Conservation (phyloP, 805 yeast genomes). For the Pichia kluyveri region DNA sequence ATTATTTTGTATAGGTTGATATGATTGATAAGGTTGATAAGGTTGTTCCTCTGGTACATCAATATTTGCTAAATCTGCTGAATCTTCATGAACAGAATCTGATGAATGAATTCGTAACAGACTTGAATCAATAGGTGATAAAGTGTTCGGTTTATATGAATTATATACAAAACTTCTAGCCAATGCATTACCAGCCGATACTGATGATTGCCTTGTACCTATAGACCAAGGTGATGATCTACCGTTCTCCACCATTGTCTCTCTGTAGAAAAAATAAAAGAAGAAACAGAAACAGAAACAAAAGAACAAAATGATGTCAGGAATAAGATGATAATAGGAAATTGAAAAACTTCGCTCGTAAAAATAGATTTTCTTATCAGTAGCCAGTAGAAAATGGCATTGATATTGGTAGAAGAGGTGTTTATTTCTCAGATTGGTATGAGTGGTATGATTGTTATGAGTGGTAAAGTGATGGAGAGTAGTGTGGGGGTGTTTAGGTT, state of each 20-base stretch:
- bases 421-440: too few species aligned
- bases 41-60: slow-evolving; percentile 36
- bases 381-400: too few species aligned
- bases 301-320: too few species aligned
- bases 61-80: slow-evolving; percentile 47
- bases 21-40: background rate
- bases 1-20: background rate
- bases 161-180: slow-evolving; percentile 34
- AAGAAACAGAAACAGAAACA: background rate
- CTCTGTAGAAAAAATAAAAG: too few species aligned
- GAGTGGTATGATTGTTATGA: too few species aligned
- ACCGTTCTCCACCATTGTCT: background rate
- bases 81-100: slow-evolving; percentile 43
- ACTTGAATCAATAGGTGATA: slow-evolving; percentile 25
- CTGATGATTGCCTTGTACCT: background rate
- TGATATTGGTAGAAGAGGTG: too few species aligned
- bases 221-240: background rate
- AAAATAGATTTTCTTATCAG: too few species aligned
- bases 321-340: too few species aligned
- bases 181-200: slow-evolving; percentile 24
- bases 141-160: slow-evolving; percentile 20
- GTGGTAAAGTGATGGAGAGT: too few species aligned
- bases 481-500: too few species aligned
- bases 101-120: slow-evolving; percentile 34
- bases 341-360: too few species aligned